Percentiles rank a stretch among this genome's conserved stretches.
Evolutionary conservation across 129 eudicot genomes (phyloP).

Genomic region (Artemisia annua): DNA sequence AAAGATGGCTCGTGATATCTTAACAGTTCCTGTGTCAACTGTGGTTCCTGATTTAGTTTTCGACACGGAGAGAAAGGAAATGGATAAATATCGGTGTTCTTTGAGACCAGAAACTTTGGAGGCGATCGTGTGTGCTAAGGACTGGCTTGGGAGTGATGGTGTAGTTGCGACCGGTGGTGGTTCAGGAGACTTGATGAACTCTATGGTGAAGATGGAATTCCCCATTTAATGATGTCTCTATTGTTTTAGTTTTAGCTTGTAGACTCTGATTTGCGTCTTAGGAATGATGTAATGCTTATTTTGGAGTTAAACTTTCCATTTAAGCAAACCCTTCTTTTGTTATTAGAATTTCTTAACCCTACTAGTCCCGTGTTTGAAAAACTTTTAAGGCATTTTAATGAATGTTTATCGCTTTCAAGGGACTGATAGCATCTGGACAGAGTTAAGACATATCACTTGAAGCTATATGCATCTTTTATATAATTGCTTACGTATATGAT

Average conservation of each 20-base stretch:
- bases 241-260: constrained; percentile 8
- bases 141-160: constrained; percentile 53
- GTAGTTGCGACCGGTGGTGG: constrained; percentile 8
- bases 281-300: constrained; percentile 23
- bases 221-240: constrained; percentile 46
- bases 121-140: constrained; percentile 76
- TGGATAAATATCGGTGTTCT: constrained; percentile 69
- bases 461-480: no score
- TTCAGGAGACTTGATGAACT: constrained; percentile 30
- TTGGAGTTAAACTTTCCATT: constrained; percentile 6
- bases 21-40: constrained; percentile 64
- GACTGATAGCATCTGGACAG: no score
- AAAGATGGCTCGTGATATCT: constrained; percentile 80
- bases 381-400: no score
- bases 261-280: constrained; percentile 10
- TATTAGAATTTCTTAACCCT: no score
- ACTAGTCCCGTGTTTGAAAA: no score
- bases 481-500: no score
- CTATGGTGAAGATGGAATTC: constrained; percentile 60
- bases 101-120: constrained; percentile 80
- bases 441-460: no score
- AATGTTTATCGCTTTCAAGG: no score
- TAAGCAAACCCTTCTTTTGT: not conserved
- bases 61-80: constrained; percentile 54
- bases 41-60: constrained; percentile 55